These are phyloP conservation scores for Trichosporon inkin DNA, from an alignment of 1,284 basidiomycete species.

Conservation along the genomic window DNA sequence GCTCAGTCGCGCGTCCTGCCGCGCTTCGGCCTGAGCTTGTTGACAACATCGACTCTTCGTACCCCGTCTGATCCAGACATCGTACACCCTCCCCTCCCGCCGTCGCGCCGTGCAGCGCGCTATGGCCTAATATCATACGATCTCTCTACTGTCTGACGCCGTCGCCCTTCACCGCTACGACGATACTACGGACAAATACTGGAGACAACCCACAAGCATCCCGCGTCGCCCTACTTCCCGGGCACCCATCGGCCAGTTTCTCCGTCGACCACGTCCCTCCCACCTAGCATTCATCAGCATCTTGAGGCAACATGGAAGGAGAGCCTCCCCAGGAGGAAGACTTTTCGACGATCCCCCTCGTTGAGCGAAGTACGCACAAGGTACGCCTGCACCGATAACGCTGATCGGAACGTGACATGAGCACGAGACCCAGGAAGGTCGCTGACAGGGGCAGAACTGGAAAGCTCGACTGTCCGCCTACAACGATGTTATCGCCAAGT, in stretches of 20 bases:
- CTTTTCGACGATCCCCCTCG: conserved; percentile 74
- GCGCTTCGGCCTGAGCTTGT: conserved; percentile 3
- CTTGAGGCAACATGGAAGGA: conserved; percentile 74
- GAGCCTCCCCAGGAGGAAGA: conserved; percentile 89
- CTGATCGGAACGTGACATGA: not conserved
- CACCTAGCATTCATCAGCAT: conserved; percentile 49
- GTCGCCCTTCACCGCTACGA: not conserved
- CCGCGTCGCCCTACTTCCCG: not conserved
- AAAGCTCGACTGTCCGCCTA: conserved; percentile 94
- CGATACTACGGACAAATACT: not conserved
- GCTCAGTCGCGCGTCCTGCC: conserved; percentile 4
- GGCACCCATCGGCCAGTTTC: not conserved
- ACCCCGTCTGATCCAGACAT: not conserved
- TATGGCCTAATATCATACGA: not conserved
- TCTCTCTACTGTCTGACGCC: not conserved
- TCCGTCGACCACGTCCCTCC: not conserved
- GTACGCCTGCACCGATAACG: conserved; percentile 29
- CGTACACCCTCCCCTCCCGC: not conserved
- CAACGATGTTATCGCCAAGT: conserved; percentile 77
- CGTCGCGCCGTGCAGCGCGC: not conserved
- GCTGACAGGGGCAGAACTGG: conserved; percentile 64
- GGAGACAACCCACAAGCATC: not conserved
- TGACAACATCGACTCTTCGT: not conserved
- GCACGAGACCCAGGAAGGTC: not conserved
- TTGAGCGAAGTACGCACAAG: conserved; percentile 83